Evolutionary conservation across 306 rosid genomes (phyloP).

Genomic region (Canavalia ensiformis): DNA sequence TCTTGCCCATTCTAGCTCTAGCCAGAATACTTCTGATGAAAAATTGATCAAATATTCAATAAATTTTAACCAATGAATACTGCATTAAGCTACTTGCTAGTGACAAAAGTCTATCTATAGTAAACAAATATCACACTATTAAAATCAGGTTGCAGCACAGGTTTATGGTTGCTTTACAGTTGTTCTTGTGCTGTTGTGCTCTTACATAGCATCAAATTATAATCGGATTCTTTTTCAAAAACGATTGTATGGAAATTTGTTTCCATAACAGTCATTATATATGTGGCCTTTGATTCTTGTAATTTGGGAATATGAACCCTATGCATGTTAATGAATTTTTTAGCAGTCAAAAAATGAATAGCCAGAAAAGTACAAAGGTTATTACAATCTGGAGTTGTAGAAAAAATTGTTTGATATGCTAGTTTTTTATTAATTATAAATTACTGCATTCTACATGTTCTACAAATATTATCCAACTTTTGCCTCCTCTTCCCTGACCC

Average conservation of each 20-base stretch:
- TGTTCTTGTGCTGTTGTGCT: background rate
- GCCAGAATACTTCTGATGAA: slow-evolving; percentile 15
- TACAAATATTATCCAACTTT: slow-evolving; percentile 1
- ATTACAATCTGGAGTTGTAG: background rate
- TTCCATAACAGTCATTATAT: slow-evolving; percentile 10
- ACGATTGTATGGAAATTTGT: slow-evolving; percentile 13
- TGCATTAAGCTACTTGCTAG: slow-evolving; percentile 15
- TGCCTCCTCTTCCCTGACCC: background rate
- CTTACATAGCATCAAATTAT: slow-evolving; percentile 28
- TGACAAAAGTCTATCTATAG: background rate
- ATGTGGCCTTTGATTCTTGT: background rate
- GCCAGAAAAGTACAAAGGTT: background rate
- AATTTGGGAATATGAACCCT: slow-evolving; percentile 10
- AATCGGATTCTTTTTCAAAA: background rate
- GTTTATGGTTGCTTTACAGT: slow-evolving; percentile 24
- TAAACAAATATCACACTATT: slow-evolving; percentile 17
- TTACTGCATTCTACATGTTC: background rate
- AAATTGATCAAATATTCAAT: slow-evolving; percentile 34
- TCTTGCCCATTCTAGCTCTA: slow-evolving; percentile 27
- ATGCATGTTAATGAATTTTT: background rate
- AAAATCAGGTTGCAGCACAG: background rate
- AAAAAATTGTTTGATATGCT: slow-evolving; percentile 13
- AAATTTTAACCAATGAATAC: slow-evolving; percentile 4
- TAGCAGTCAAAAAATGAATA: slow-evolving; percentile 12
- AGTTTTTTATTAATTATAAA: background rate